Percentiles rank a stretch among this genome's conserved stretches.
Evolutionary conservation across 768 basidiomycete species (phyloP).

Genomic region (Hysterangium stoloniferum): DNA sequence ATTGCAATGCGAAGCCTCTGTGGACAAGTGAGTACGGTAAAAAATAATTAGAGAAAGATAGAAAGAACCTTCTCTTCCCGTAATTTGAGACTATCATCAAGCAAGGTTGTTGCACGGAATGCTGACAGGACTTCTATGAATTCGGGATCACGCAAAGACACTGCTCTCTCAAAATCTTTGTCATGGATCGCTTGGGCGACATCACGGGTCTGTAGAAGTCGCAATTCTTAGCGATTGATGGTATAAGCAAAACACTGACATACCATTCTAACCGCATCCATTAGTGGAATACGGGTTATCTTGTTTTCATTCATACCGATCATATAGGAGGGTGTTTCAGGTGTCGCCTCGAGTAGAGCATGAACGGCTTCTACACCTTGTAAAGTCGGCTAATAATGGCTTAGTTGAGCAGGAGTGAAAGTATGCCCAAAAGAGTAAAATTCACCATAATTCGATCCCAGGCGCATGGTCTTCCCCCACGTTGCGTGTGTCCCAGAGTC

Average conservation of each 20-base stretch:
- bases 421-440: background rate
- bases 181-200: conserved; percentile 75
- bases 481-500: conserved; percentile 92
- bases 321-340: conserved; percentile 93
- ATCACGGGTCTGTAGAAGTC: conserved; percentile 59
- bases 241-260: background rate
- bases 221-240: background rate
- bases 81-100: conserved; percentile 47
- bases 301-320: conserved; percentile 95
- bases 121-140: conserved; percentile 81
- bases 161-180: conserved; percentile 81
- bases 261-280: conserved; percentile 91
- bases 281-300: conserved; percentile 81
- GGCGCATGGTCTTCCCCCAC: conserved; percentile 91
- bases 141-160: conserved; percentile 86
- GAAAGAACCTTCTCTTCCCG: conserved; percentile 40
- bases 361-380: conserved; percentile 93
- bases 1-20: conserved; percentile 76
- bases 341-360: conserved; percentile 76
- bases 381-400: conserved; percentile 67
- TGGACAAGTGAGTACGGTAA: background rate
- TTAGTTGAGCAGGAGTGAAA: conserved; percentile 5
- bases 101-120: conserved; percentile 66
- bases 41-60: background rate
- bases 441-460: conserved; percentile 82